Percentiles rank a stretch among this genome's conserved stretches.
Conservation (phyloP, 2,329 filamentous ascomycete genomes). For the Chaetomium globosum region DNA sequence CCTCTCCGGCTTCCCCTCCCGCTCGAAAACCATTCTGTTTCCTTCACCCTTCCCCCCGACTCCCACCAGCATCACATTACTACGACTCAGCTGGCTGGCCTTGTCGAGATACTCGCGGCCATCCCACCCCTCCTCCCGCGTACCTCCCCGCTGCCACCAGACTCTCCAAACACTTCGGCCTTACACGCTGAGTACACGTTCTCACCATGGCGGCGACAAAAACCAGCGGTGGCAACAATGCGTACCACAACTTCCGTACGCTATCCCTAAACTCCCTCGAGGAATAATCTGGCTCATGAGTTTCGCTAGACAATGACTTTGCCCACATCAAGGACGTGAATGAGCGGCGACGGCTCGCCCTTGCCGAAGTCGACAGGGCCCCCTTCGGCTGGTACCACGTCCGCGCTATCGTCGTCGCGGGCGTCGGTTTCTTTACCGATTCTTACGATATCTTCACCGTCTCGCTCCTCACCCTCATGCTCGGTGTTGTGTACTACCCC, state of each 20-base stretch:
- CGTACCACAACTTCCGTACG: conserved; percentile 68
- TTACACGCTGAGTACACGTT: neutral
- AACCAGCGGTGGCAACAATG: conserved; percentile 67
- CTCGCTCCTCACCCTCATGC: conserved; percentile 71
- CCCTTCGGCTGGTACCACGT: conserved; percentile 85
- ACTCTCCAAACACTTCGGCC: neutral
- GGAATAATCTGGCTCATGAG: conserved; percentile 22
- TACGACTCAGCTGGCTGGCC: neutral
- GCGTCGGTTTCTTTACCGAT: conserved; percentile 87
- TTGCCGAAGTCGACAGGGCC: conserved; percentile 80
- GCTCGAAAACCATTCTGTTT: neutral
- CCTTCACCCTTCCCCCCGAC: neutral
- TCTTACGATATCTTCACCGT: conserved; percentile 72
- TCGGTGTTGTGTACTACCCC: conserved; percentile 76
- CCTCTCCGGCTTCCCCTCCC: conserved; percentile 6
- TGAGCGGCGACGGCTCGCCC: conserved; percentile 75
- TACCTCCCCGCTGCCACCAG: neutral
- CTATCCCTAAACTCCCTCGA: neutral
- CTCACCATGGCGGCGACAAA: conserved; percentile 39
- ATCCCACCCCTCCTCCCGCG: neutral
- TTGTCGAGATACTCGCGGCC: neutral
- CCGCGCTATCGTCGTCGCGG: conserved; percentile 73
- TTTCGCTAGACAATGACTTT: conserved; percentile 45
- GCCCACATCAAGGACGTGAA: conserved; percentile 68
- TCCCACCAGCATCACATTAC: neutral